Evolutionary conservation across 148 eudicot genomes (phyloP).

Genomic region (Nepenthes gracilis): DNA sequence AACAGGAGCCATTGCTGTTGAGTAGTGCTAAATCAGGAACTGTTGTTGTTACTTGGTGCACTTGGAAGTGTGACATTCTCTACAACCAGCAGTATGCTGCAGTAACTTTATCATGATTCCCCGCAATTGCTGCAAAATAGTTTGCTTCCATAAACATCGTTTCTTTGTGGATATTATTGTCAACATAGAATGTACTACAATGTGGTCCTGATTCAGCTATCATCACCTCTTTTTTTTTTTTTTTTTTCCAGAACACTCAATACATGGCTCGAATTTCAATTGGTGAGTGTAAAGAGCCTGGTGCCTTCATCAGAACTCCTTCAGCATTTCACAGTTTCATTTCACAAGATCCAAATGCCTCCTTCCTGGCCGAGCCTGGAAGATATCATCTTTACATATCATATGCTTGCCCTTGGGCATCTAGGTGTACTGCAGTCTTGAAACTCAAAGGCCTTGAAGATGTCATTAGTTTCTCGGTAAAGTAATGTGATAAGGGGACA

Average conservation of each 20-base stretch:
- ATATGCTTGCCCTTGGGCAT: conserved; percentile 95
- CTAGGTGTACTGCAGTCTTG: conserved; percentile 60
- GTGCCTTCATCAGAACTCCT: conserved; percentile 61
- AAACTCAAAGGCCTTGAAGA: conserved; percentile 79
- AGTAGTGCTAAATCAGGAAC: no score
- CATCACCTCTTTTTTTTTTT: no score
- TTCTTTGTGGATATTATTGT: no score
- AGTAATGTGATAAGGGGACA: not conserved
- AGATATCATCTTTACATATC: conserved; percentile 88
- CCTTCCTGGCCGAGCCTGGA: conserved; percentile 62
- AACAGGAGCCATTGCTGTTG: no score
- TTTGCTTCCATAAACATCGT: no score
- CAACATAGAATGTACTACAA: no score
- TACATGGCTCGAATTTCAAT: conserved; percentile 66
- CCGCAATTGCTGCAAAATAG: no score
- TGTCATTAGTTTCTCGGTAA: conserved; percentile 67
- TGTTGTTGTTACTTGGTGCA: no score
- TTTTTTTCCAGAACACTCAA: conserved; percentile 11
- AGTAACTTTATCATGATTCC: no score
- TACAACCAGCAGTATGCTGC: no score
- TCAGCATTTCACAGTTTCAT: conserved; percentile 68
- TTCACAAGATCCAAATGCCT: conserved; percentile 60
- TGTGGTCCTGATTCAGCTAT: no score
- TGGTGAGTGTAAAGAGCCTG: conserved; percentile 63
- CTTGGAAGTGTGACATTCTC: no score